Conservation (phyloP, 208 protist genomes). For the Sergeia podlipaevii region DNA sequence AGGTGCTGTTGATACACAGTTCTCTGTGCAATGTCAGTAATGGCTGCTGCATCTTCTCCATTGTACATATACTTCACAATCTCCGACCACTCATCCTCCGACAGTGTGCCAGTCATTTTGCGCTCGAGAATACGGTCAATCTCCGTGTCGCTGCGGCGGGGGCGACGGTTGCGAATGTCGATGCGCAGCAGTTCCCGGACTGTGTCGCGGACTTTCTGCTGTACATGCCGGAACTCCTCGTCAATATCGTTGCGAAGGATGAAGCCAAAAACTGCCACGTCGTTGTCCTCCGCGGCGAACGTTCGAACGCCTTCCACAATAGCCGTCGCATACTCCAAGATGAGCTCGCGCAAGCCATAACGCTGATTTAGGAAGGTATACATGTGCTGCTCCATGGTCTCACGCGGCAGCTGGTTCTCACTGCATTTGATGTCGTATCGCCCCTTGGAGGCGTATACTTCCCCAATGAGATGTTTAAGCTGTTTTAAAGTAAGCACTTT, state of each 20-base stretch:
- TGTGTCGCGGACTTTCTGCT: slow-evolving; percentile 80
- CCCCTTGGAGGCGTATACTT: slow-evolving; percentile 86
- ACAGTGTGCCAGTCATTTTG: slow-evolving; percentile 35
- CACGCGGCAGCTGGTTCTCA: slow-evolving; percentile 58
- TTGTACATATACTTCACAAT: slow-evolving; percentile 92
- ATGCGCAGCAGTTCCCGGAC: slow-evolving; percentile 76
- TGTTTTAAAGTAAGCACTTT: slow-evolving; percentile 70
- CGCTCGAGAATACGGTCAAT: slow-evolving; percentile 48
- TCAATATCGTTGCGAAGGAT: slow-evolving; percentile 91
- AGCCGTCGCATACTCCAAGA: slow-evolving; percentile 73
- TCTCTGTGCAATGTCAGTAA: slow-evolving; percentile 61
- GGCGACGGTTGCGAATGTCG: slow-evolving; percentile 50
- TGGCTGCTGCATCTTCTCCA: slow-evolving; percentile 49
- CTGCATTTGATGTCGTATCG: slow-evolving; percentile 87
- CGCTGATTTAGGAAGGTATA: slow-evolving; percentile 90
- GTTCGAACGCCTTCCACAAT: slow-evolving; percentile 70
- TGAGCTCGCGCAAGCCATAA: slow-evolving; percentile 86
- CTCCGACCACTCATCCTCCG: slow-evolving; percentile 80
- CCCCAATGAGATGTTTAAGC: slow-evolving; percentile 80
- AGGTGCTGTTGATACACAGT: slow-evolving; percentile 31
- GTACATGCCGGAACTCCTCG: slow-evolving; percentile 90
- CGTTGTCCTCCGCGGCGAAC: slow-evolving; percentile 76
- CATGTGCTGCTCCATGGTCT: slow-evolving; percentile 94
- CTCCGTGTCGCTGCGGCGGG: slow-evolving; percentile 43
- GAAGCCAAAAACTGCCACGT: slow-evolving; percentile 89